These are phyloP conservation scores for Dissophora globulifera DNA, from an alignment of 192 early-diverging fungal species.

Conservation along the genomic window DNA sequence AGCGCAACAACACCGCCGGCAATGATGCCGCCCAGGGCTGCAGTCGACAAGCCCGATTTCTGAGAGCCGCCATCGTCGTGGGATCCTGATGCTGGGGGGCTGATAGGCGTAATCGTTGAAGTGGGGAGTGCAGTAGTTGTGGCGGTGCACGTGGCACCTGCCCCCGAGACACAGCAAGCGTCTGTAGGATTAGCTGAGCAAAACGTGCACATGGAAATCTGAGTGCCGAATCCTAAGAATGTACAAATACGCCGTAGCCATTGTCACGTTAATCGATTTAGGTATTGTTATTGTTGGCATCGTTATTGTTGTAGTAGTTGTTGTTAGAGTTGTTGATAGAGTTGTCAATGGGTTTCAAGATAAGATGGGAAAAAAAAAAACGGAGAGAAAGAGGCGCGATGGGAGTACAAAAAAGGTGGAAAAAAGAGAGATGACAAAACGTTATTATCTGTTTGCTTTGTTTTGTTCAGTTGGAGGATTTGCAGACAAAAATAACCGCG, in stretches of 20 bases:
- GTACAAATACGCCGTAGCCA: not conserved
- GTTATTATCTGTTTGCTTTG: too few relatives aligned
- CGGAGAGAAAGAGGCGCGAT: too few relatives aligned
- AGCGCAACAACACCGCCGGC: conserved; percentile 24
- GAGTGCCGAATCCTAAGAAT: conserved; percentile 27
- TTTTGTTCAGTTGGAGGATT: too few relatives aligned
- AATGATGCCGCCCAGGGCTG: conserved; percentile 33
- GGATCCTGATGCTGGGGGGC: too few relatives aligned
- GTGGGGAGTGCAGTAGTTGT: conserved; percentile 2
- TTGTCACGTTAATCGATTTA: too few relatives aligned
- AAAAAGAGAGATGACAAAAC: too few relatives aligned
- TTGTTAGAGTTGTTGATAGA: too few relatives aligned
- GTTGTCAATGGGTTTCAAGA: too few relatives aligned
- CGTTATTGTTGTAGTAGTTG: too few relatives aligned
- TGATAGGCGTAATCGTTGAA: not conserved
- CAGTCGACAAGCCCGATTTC: conserved; percentile 17
- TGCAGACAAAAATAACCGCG: not conserved
- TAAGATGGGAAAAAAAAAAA: too few relatives aligned
- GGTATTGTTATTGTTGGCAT: too few relatives aligned
- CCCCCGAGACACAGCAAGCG: conserved; percentile 7
- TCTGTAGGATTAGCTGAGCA: conserved; percentile 11
- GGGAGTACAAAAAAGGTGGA: too few relatives aligned
- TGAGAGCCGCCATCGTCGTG: not conserved
- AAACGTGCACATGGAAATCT: conserved; percentile 15
- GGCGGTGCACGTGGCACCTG: not conserved